Base-by-base conservation (phyloP, 371 early-diverging fungal genomes). In the Mucor velutinosus region DNA sequence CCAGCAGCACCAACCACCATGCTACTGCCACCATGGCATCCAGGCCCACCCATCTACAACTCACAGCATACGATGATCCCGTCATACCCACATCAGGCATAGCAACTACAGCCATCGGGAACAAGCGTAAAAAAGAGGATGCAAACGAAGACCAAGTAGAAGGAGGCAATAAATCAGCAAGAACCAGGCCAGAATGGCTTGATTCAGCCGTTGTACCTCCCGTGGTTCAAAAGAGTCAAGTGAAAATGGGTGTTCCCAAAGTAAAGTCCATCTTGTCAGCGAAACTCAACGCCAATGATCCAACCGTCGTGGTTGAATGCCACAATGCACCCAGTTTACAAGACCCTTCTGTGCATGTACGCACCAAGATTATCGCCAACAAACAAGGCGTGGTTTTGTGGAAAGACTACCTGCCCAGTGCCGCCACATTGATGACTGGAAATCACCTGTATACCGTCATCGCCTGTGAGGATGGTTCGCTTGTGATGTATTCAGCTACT, bases 391-490 rank as follows among this genome's bases (percentile, higher is more conserved):
- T 61, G 1, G 63, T 79, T 1, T 25, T 87, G 0, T 93, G 94
- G 91, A 73, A 71, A 5, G 90, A 92, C 57, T 86, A 84, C 60
- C 57, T 93, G 6, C 82, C 87, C 2, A 81, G 83, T 53, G 70
- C 84, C 6, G 87, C 89, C 6, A 59, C 92, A 15, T 72, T 85
- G 17, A 78, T 92, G 69, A 76, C 85, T 1, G 92, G 91, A n/a
- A 85, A 87, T 55, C 68, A 74, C 0, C 55, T 67, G 1, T 93
- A 88, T 66, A 80, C 82, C 64, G 89, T 87, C 0, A 82, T 85
- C 3, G 80, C 89, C 0, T 91, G 91, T 66, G 87, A 89, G 58
- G 92, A 94, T 72, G 90, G 88, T n/a, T 83, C 85, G 0, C 51
- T 95, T 30, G 81, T 87, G 66, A 72, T 91, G 0, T 93, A 90